Evolutionary conservation across 2,329 filamentous ascomycete species (phyloP).

Genomic region (Monosporascus sp.): DNA sequence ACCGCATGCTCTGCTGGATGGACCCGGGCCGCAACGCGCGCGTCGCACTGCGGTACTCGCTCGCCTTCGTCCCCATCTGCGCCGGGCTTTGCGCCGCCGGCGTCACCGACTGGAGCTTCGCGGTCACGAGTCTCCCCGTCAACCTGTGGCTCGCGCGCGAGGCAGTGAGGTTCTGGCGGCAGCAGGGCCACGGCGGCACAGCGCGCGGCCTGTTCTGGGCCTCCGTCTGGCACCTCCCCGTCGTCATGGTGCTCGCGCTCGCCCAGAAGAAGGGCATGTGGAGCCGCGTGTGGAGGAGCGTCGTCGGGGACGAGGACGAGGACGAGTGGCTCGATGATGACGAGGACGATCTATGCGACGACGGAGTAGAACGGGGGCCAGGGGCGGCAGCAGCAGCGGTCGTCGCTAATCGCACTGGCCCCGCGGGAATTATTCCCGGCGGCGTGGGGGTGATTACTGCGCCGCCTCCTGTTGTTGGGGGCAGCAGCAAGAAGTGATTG

Average conservation of each 20-base stretch:
- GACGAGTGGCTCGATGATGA: conserved; percentile 26
- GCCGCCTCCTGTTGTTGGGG: neutral
- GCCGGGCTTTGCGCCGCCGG: conserved; percentile 70
- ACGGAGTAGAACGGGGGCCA: neutral
- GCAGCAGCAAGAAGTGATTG: neutral
- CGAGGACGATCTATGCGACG: neutral
- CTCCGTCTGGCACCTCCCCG: conserved; percentile 92
- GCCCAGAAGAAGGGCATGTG: conserved; percentile 91
- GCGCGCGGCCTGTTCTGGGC: conserved; percentile 92
- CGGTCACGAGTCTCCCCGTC: conserved; percentile 71
- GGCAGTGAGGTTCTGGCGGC: conserved; percentile 75
- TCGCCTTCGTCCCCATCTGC: conserved; percentile 84
- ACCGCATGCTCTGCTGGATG: conserved; percentile 76
- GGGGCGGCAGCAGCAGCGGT: neutral
- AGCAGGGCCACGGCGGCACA: conserved; percentile 71
- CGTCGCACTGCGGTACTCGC: conserved; percentile 80
- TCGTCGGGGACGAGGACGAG: conserved; percentile 56
- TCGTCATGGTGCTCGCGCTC: conserved; percentile 83
- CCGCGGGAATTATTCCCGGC: neutral
- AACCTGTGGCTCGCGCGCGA: conserved; percentile 83
- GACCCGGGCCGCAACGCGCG: conserved; percentile 81
- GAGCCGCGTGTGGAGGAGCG: conserved; percentile 70
- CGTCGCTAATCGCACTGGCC: neutral
- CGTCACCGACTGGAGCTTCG: conserved; percentile 81
- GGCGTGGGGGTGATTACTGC: neutral